These are phyloP conservation scores for Penicillium oxalicum DNA, from an alignment of 2,329 filamentous ascomycete genomes.

Conservation along the genomic window DNA sequence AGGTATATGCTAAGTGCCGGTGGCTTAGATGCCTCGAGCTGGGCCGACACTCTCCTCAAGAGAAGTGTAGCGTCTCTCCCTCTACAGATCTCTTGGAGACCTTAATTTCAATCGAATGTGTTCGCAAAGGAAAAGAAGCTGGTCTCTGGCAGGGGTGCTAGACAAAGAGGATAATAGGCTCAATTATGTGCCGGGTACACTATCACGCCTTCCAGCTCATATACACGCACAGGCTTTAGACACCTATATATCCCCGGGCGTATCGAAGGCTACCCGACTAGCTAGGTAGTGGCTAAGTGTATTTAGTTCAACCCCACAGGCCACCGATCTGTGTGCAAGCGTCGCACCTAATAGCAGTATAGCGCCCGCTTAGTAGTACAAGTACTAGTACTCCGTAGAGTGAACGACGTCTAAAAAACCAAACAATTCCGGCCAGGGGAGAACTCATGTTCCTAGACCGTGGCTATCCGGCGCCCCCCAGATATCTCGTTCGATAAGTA, in stretches of 20 bases:
- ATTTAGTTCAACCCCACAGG: neutral
- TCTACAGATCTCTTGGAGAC: too few species aligned
- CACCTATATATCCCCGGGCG: neutral
- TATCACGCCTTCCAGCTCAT: neutral
- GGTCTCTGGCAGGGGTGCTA: neutral
- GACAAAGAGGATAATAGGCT: neutral
- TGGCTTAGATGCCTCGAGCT: neutral
- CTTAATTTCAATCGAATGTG: neutral
- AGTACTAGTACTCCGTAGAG: neutral
- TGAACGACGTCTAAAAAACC: neutral
- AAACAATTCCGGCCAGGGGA: neutral
- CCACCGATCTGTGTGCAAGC: neutral
- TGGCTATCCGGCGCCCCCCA: neutral
- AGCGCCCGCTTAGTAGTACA: neutral
- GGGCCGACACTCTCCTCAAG: neutral
- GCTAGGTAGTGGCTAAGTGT: too few species aligned
- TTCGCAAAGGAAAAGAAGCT: neutral
- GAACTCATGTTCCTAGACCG: neutral
- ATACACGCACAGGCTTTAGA: neutral
- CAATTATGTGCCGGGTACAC: neutral
- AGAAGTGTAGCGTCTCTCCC: too few species aligned
- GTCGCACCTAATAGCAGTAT: neutral
- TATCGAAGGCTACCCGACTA: neutral
- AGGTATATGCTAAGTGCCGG: neutral
- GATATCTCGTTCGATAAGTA: neutral